Conservation (phyloP, 441 rosid genomes). For the Syzygium syzygioides region DNA sequence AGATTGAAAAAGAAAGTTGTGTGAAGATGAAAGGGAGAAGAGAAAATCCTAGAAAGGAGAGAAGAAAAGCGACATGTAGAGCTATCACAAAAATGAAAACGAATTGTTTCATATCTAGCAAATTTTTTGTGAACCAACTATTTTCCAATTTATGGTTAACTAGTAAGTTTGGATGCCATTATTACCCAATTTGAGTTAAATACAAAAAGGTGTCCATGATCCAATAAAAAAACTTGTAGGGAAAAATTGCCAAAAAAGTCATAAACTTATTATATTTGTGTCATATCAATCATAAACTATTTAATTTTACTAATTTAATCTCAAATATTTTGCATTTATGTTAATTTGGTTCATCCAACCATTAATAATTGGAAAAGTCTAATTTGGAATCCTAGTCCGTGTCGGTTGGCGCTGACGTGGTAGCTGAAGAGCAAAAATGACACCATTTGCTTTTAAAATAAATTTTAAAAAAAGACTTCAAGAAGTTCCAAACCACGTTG, state of each 20-base stretch:
- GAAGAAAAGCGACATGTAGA: too few species aligned
- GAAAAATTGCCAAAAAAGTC: not conserved
- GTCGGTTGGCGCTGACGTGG: accelerated
- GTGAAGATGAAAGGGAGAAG: too few species aligned
- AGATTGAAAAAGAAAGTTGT: too few species aligned
- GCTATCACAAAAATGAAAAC: too few species aligned
- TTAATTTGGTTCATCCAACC: accelerated
- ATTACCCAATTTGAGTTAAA: not conserved
- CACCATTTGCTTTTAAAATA: too few species aligned
- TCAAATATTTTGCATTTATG: too few species aligned
- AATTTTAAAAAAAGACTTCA: too few species aligned
- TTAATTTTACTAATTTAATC: not conserved
- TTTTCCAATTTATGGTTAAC: too few species aligned
- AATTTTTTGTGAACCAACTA: too few species aligned
- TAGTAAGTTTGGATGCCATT: not conserved
- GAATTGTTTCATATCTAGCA: not conserved
- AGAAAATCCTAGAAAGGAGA: too few species aligned
- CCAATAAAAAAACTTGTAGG: too few species aligned
- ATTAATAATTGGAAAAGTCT: not conserved
- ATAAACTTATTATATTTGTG: accelerated
- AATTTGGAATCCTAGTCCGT: not conserved
- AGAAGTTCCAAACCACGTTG: not conserved
- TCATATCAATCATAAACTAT: accelerated
- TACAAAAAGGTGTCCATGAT: not conserved
- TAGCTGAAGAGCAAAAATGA: not conserved